Percentiles rank a stretch among this genome's conserved stretches.
Evolutionary conservation across 78 protist species (phyloP).

Genomic region (Salpingoeca rosetta): DNA sequence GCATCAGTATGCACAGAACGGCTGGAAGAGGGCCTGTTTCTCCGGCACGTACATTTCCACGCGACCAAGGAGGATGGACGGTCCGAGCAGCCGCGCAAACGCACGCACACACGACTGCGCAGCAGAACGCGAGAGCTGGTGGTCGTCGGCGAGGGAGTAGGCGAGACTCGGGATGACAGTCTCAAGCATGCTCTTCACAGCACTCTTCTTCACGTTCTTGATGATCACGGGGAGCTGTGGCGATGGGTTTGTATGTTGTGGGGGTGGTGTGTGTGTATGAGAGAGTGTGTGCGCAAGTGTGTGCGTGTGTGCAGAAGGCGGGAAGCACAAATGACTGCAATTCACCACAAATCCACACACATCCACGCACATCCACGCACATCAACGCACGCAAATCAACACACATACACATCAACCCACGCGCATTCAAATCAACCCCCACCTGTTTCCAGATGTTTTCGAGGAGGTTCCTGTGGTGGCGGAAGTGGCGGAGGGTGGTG

Average conservation of each 20-base stretch:
- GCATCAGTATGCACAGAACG: too few relatives aligned
- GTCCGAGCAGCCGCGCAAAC: neutral
- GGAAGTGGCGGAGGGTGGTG: neutral
- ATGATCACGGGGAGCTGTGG: neutral
- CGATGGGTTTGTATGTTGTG: too few relatives aligned
- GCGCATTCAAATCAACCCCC: too few relatives aligned
- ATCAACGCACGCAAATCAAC: too few relatives aligned
- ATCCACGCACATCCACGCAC: too few relatives aligned
- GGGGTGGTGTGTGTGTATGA: too few relatives aligned
- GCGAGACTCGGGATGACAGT: neutral
- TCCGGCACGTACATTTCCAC: neutral
- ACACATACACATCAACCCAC: too few relatives aligned
- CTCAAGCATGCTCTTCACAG: neutral
- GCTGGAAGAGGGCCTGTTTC: neutral
- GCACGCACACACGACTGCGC: neutral
- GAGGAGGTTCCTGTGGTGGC: neutral
- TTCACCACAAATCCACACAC: too few relatives aligned
- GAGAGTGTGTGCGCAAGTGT: neutral
- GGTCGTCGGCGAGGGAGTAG: neutral
- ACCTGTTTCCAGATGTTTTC: neutral
- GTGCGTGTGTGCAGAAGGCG: neutral
- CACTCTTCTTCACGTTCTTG: neutral
- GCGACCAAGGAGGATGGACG: neutral
- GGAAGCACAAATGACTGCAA: too few relatives aligned
- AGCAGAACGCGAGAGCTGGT: neutral